Base-by-base conservation (phyloP, 2,329 filamentous ascomycete genomes). In the Meredithiella fracta region DNA sequence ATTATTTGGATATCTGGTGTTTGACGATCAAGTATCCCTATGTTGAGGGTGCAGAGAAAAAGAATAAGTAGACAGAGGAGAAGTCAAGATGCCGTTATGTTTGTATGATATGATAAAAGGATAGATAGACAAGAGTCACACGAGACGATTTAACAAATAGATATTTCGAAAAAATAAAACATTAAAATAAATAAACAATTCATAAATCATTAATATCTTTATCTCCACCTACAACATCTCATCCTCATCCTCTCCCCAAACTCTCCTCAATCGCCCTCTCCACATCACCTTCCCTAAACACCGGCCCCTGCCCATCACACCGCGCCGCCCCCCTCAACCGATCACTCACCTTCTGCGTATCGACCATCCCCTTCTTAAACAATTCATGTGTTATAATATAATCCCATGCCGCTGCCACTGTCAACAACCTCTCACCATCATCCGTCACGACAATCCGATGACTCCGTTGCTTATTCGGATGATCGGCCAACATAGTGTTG, bases 1-100 rank as follows among this genome's bases (percentile, higher is more conserved):
- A 98, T 67, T 95, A 94, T 67, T 76, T 97, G 59, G 92, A 98
- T 67, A 98, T 98, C 62, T 97, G 89, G 88, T 98, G 92, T 67
- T 73, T 98, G 67, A 94, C 86, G 1, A 98, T 98, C 72, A 98
- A 98, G 77, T 83, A 97, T 63, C 80, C 79, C 22, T 74, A 76
- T 60, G 70, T 74, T 23, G 75, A 78, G 63, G 69, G 62, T 14
- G 25, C 42, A 44, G 67, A 66, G 37, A 71, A 65, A 29, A 71
- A 73, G 62, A 67, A 62, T 23, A 63, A 64, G 53, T 64, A 62
- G 38, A 15, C 14, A 17, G 29, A 15, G 25, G 50, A 17, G 34
- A 15, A 22, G 29, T 14, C 7, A 52, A 22, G 50, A 52, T 15
- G 25, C 37, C 14, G 31, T 23, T 52, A 22, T 52, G 31, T 37